These are phyloP conservation scores for Dinochytrium kinnereticum DNA, from an alignment of 371 early-diverging fungal genomes.

Conservation along the genomic window DNA sequence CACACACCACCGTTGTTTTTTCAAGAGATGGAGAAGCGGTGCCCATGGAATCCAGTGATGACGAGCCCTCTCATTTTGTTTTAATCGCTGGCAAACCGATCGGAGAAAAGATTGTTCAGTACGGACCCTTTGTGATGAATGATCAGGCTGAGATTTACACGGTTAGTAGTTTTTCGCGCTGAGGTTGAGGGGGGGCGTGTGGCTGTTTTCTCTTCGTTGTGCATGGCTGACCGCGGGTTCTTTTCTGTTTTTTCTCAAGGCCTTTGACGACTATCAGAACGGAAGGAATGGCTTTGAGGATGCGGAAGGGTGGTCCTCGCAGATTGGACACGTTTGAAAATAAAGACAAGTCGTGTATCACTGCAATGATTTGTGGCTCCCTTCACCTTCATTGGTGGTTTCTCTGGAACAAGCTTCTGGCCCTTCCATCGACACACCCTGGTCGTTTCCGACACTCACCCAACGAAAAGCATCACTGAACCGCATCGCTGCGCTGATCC, in stretches of 20 bases:
- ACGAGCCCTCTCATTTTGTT: constrained; percentile 35
- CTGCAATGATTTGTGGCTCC: too few relatives aligned
- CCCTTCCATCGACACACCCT: too few relatives aligned
- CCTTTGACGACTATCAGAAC: not conserved
- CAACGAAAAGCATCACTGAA: too few relatives aligned
- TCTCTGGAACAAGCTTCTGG: too few relatives aligned
- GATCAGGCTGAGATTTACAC: constrained; percentile 39
- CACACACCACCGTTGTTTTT: constrained; percentile 46
- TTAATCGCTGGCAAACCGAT: constrained; percentile 51
- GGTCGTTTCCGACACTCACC: too few relatives aligned
- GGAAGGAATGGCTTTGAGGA: not conserved
- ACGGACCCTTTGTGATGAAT: constrained; percentile 62
- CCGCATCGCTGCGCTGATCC: too few relatives aligned
- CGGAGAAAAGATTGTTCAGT: constrained; percentile 46
- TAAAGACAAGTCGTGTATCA: too few relatives aligned
- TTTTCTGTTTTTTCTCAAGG: not conserved
- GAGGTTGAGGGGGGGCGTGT: too few relatives aligned
- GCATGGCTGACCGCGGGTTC: not conserved
- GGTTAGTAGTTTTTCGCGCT: too few relatives aligned
- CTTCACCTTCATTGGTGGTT: too few relatives aligned
- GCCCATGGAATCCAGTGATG: constrained; percentile 12
- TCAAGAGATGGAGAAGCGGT: constrained; percentile 34
- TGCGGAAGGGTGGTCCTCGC: not conserved
- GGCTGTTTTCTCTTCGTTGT: not conserved
- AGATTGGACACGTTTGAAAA: constrained; percentile 13